phyloP scores from a whole-genome alignment of 192 early-diverging fungal genomes.

The Glomus cerebriforme region DNA sequence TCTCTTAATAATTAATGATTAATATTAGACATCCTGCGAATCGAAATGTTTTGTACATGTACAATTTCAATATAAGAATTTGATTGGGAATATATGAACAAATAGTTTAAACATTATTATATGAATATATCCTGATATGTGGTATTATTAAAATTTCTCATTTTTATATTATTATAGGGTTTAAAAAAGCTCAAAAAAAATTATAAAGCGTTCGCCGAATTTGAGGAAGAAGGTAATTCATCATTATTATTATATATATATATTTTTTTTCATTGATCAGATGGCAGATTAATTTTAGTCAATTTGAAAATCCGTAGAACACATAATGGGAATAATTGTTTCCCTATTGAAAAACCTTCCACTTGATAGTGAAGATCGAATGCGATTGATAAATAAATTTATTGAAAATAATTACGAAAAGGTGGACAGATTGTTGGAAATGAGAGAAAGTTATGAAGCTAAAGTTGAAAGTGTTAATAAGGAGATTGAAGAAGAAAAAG shows the following conservation, averaged over 20 bases:
- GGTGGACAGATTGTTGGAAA: slow-evolving; percentile 79
- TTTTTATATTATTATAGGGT: slow-evolving; percentile 46
- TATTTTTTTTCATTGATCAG: neutral
- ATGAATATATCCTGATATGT: too few relatives aligned
- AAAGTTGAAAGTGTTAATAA: slow-evolving; percentile 60
- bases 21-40: too few relatives aligned
- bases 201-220: slow-evolving; percentile 76
- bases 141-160: neutral
- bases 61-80: too few relatives aligned
- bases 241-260: neutral
- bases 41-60: too few relatives aligned
- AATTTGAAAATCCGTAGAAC: slow-evolving; percentile 56
- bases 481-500: slow-evolving; percentile 54
- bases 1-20: too few relatives aligned
- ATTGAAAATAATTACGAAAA: slow-evolving; percentile 77
- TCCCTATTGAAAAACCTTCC: slow-evolving; percentile 75
- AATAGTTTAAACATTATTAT: too few relatives aligned
- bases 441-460: slow-evolving; percentile 68
- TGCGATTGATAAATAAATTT: slow-evolving; percentile 84
- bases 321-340: slow-evolving; percentile 79
- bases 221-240: slow-evolving; percentile 74
- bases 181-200: slow-evolving; percentile 73
- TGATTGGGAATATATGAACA: too few relatives aligned
- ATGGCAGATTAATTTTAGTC: neutral
- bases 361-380: slow-evolving; percentile 57